These are phyloP conservation scores for Akanthomyces uredinophilus DNA, from an alignment of 2,329 filamentous ascomycete species.

Conservation along the genomic window DNA sequence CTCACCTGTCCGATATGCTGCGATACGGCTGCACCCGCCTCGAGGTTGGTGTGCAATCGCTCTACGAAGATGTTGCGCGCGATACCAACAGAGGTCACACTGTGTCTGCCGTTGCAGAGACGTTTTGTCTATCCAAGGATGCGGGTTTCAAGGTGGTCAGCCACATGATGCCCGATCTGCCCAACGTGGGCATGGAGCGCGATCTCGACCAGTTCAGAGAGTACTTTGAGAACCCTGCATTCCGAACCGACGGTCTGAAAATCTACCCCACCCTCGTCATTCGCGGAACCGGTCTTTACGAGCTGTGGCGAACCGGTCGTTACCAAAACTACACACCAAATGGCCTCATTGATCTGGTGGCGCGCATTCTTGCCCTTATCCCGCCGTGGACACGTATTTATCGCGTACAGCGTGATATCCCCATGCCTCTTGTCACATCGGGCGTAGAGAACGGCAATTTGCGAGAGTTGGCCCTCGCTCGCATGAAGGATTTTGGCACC, in stretches of 20 bases:
- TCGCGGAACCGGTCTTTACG: constrained; percentile 90
- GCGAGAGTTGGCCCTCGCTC: constrained; percentile 84
- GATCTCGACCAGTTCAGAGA: constrained; percentile 96
- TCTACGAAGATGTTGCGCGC: constrained; percentile 97
- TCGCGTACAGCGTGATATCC: constrained; percentile 95
- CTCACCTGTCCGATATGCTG: constrained; percentile 93
- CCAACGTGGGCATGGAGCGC: constrained; percentile 97
- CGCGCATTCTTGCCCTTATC: constrained; percentile 88
- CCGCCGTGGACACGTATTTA: constrained; percentile 99
- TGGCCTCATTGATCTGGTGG: constrained; percentile 89
- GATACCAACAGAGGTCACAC: constrained; percentile 97
- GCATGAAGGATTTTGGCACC: constrained; percentile 99
- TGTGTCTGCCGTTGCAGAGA: constrained; percentile 90
- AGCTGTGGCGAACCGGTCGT: constrained; percentile 91
- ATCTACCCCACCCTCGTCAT: constrained; percentile 98
- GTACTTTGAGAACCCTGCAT: constrained; percentile 95
- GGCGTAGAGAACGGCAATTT: constrained; percentile 98
- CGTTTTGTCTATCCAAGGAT: constrained; percentile 95
- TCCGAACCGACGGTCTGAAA: constrained; percentile 93
- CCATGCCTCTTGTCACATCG: constrained; percentile 99
- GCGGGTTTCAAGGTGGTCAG: constrained; percentile 98
- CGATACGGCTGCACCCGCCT: constrained; percentile 95
- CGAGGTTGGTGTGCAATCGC: constrained; percentile 90
- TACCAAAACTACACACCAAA: constrained; percentile 99
- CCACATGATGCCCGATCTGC: constrained; percentile 99